Evolutionary conservation across 768 basidiomycete genomes (phyloP).

Genomic region (Auricularia sp.): DNA sequence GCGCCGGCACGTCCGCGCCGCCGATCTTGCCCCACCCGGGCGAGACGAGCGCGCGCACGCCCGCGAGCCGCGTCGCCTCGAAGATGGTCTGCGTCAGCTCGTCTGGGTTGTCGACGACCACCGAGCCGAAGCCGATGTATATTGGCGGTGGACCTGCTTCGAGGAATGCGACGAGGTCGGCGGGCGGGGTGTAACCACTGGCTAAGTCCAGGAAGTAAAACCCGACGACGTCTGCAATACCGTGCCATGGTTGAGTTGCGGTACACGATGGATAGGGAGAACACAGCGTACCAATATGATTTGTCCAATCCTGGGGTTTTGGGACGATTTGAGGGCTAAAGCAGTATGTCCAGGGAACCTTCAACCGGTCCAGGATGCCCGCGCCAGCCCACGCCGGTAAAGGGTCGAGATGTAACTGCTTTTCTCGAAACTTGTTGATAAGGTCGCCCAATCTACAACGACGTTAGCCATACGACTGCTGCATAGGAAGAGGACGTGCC

Average conservation of each 20-base stretch:
- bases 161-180: constrained; percentile 41
- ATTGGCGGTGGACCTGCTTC: constrained; percentile 41
- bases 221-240: constrained; percentile 42
- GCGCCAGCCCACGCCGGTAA: constrained; percentile 43
- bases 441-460: constrained; percentile 45
- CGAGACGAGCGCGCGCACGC: constrained; percentile 50
- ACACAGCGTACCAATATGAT: constrained; percentile 38
- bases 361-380: constrained; percentile 40
- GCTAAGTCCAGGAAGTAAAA: constrained; percentile 54
- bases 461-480: constrained; percentile 2
- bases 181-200: constrained; percentile 35
- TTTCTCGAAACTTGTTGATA: constrained; percentile 45
- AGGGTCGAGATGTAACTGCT: constrained; percentile 37
- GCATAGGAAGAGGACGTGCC: constrained; percentile 23
- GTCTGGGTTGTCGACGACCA: constrained; percentile 46
- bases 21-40: constrained; percentile 61
- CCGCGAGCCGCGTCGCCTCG: constrained; percentile 44
- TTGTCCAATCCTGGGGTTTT: constrained; percentile 54
- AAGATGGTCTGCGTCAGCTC: constrained; percentile 50
- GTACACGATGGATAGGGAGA: background rate
- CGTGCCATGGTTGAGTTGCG: background rate
- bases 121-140: constrained; percentile 58
- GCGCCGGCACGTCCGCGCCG: constrained; percentile 37
- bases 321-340: constrained; percentile 50
- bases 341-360: constrained; percentile 55